Evolutionary conservation across 2,329 filamentous ascomycete genomes (phyloP), one percentile per base, ranked within the genome.

Genomic region (Bretziella fagacearum): DNA sequence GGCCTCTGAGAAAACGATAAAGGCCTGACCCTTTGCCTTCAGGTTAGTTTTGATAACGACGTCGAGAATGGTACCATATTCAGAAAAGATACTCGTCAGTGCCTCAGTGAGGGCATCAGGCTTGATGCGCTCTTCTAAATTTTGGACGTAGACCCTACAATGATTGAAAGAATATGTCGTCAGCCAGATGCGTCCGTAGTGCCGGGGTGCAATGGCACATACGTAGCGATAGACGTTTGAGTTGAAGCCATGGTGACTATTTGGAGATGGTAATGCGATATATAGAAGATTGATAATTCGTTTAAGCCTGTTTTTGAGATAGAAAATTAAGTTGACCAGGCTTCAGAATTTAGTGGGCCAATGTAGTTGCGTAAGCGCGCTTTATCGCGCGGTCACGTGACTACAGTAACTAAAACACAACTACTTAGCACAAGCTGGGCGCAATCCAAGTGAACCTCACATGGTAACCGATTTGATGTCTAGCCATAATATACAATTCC

Each of bases 11-110:
- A 86, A 96, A 39, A 96, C 86, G 43, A 98, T 66, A 59, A 98
- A 98, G 1, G 91, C 91, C 64, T 98, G 91, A 10, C 91, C 91
- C 61, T 93, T 95, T 36, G 85, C 84, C 60, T 84, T 87, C 25
- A 96, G 64, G 61, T 93, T 95, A 53, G 76, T 84, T 67, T 93
- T 93, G 37, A 84, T 84, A 51, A 93, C 74, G 44, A 94, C 75
- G 53, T 94, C 86, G 55, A 93, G 65, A 52, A 94, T 76, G 49
- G 69, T 79, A 53, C 91, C 91, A 63, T 91, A 95, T 62, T 93
- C 84, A 53, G 78, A 78, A 65, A 96, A 96, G 57, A 96, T 71
- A 53, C 79, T 77, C 18, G 65, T 66, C 13, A 98, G 71, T 0
- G 83, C 74, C 54, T 81, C 73, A 54, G 79, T 82, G 46, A 96